A percentile compares a stretch with the other conserved stretches of the same genome.
These are phyloP conservation scores for Cladosporium austrohemisphaericum DNA, from an alignment of 2,329 filamentous ascomycete species.

Conservation along the genomic window DNA sequence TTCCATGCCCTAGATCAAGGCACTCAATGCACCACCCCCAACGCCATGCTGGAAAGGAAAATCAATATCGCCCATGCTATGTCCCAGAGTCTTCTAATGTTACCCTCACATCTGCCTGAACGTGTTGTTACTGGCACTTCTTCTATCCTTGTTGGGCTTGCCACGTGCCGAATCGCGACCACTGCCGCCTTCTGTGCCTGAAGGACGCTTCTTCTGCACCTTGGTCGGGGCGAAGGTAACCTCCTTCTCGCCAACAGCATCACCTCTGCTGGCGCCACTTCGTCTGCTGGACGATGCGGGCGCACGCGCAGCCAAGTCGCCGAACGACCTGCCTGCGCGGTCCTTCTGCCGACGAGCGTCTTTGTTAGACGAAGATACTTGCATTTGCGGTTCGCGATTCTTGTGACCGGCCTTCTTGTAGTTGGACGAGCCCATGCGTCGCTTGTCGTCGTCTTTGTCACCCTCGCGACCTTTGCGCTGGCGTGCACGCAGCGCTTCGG, in stretches of 20 bases:
- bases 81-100: background rate
- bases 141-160: constrained; percentile 47
- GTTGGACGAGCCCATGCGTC: constrained; percentile 63
- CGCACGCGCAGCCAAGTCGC: constrained; percentile 45
- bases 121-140: constrained; percentile 73
- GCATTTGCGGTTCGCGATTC: constrained; percentile 48
- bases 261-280: constrained; percentile 26
- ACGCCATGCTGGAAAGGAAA: constrained; percentile 15
- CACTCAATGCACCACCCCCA: no score
- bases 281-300: constrained; percentile 22
- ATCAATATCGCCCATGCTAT: background rate
- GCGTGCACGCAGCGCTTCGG: constrained; percentile 23
- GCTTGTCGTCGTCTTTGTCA: constrained; percentile 36
- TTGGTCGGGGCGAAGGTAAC: constrained; percentile 68
- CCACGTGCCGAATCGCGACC: constrained; percentile 20
- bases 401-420: constrained; percentile 55
- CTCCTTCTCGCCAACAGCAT: constrained; percentile 54
- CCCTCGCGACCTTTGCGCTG: constrained; percentile 38
- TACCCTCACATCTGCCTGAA: constrained; percentile 59
- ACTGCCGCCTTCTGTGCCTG: constrained; percentile 20
- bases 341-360: constrained; percentile 35
- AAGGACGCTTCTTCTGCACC: constrained; percentile 37
- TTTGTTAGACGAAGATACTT: constrained; percentile 50
- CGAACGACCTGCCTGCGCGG: constrained; percentile 54
- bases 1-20: no score